Evolutionary conservation across 345 rosid genomes (phyloP), one percentile per base, ranked within the genome.

Genomic region (Dovyalis caffra): DNA sequence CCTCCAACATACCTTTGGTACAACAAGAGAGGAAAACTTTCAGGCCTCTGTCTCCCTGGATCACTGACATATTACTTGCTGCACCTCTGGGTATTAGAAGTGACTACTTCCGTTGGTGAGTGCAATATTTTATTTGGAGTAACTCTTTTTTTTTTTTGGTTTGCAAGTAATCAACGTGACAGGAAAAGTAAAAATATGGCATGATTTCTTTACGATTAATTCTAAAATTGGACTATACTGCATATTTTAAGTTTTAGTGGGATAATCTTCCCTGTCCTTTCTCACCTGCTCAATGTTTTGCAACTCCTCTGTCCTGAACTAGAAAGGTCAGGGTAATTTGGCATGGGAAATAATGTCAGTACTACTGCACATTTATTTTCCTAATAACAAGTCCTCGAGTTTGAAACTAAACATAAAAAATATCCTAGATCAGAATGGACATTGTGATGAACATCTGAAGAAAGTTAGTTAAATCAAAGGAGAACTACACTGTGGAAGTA

Each of bases 61-160:
- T 95, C 80, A 87, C 94, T 74, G 99, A 95, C 81, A 87, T 92
- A 79, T 86, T 95, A 82, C 94, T 91, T 82, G 92, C 97, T 53
- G 97, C 97, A 57, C 99, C 99, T 56, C 79, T 95, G 66, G 97
- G 97, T 71, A 88, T 95, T 66, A 88, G 94, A 88, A 95, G 99
- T 68, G 99, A 95, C 82, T 95, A 95, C 83, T 95, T 95, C 61
- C 93, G 99, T 14, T 95, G 99, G 98, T 94, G 80, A 87, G 97
- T 84, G 66, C 60, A 68, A 66, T 76, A 28, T 53, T 43, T 45
- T 57, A 6, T 51, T 14, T 76, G 53, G 57, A 23, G n/a, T n/a
- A n/a, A n/a, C n/a, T n/a, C 49, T 60, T 3, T 56, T 12, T 74
- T 32, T 45, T 12, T 63, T 68, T 68, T 23, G 53, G 15, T n/a